Conservation (phyloP, 202 grass and related monocot genomes). For the Setaria italica region DNA sequence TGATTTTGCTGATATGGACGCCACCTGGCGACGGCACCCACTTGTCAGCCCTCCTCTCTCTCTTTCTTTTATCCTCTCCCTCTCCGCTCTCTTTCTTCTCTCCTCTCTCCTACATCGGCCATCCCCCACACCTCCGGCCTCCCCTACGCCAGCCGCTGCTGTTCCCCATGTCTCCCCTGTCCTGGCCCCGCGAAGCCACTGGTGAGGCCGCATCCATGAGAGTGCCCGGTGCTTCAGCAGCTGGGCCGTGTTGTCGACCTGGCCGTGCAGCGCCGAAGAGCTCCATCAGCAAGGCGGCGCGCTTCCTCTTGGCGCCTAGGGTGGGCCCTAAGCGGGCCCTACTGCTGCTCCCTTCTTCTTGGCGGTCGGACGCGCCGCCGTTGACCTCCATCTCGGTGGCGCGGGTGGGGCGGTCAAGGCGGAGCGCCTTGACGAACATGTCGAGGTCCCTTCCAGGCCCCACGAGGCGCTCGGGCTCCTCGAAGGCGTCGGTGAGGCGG, state of each 20-base stretch:
- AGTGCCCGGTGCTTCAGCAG: conserved; percentile 10
- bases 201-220: background rate
- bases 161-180: no score
- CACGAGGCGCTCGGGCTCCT: conserved; percentile 39
- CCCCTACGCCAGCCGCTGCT: no score
- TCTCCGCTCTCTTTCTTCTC: no score
- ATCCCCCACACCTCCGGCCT: no score
- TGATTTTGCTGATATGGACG: no score
- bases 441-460: conserved; percentile 34
- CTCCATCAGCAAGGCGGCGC: background rate
- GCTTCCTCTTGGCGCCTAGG: conserved; percentile 33
- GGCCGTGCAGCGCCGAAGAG: background rate
- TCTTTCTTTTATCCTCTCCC: no score
- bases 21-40: no score
- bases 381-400: conserved; percentile 15
- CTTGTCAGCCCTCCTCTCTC: no score
- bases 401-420: background rate
- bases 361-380: background rate
- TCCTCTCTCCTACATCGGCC: no score
- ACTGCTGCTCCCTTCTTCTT: background rate
- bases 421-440: conserved; percentile 39
- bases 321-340: background rate
- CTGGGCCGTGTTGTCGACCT: background rate
- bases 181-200: background rate
- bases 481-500: conserved; percentile 38